Percentiles rank a stretch among this genome's conserved stretches.
Conservation (phyloP, 2,329 filamentous ascomycete species). For the Stagonosporopsis rhizophila region DNA sequence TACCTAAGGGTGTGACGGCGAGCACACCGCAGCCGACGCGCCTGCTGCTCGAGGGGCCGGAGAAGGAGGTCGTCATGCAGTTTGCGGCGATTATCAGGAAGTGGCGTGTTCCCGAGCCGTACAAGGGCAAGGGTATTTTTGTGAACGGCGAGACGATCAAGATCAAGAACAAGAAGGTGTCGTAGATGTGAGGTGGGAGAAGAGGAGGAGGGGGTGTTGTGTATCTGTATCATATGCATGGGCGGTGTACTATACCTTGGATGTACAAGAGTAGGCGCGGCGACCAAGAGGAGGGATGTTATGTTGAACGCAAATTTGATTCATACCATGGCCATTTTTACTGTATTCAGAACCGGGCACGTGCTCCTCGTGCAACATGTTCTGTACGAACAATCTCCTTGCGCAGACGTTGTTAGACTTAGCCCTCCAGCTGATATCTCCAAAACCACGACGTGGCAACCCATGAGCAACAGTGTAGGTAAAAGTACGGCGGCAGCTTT, state of each 20-base stretch:
- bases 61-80: conserved; percentile 86
- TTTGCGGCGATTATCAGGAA: conserved; percentile 88
- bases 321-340: neutral
- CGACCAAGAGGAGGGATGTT: neutral
- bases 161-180: conserved; percentile 86
- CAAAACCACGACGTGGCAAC: neutral
- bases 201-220: conserved; percentile 11
- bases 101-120: conserved; percentile 94
- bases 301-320: neutral
- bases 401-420: too few species aligned
- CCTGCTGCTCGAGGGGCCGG: conserved; percentile 84
- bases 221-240: conserved; percentile 31
- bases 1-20: conserved; percentile 83
- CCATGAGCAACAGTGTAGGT: neutral
- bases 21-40: conserved; percentile 90
- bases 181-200: conserved; percentile 38
- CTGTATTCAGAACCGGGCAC: too few species aligned
- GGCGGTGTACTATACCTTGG: conserved; percentile 29
- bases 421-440: neutral
- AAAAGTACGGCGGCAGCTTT: neutral
- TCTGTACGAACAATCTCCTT: too few species aligned
- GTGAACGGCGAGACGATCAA: conserved; percentile 97
- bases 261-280: conserved; percentile 3
- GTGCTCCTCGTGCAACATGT: too few species aligned
- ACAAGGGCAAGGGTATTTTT: conserved; percentile 99